phyloP scores from a whole-genome alignment of 1,284 basidiomycete genomes.

The Cryptococcus wingfieldii region DNA sequence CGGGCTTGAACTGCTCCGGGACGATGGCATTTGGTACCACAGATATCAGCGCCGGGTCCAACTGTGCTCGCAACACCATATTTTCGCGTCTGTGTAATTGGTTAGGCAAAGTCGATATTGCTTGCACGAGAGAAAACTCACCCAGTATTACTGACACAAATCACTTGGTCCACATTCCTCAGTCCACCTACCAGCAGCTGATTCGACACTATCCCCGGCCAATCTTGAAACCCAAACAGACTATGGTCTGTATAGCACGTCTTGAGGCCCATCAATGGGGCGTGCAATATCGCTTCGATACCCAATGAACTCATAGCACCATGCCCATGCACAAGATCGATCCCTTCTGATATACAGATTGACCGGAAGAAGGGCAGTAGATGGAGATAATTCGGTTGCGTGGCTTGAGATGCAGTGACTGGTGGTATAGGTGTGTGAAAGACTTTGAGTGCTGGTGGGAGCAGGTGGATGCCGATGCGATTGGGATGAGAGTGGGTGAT shows the following conservation, averaged over 20 bases:
- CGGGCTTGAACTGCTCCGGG: slow-evolving; percentile 76
- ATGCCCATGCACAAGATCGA: slow-evolving; percentile 87
- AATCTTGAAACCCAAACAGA: slow-evolving; percentile 92
- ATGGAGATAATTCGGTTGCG: slow-evolving; percentile 89
- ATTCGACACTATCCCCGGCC: slow-evolving; percentile 93
- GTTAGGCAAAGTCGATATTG: slow-evolving; percentile 6
- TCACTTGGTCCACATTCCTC: slow-evolving; percentile 85
- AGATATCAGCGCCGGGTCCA: slow-evolving; percentile 68
- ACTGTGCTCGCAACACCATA: slow-evolving; percentile 78
- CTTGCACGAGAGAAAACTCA: slow-evolving; percentile 47
- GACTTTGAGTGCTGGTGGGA: slow-evolving; percentile 79
- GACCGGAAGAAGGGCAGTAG: slow-evolving; percentile 85
- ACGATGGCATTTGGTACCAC: slow-evolving; percentile 96
- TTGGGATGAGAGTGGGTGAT: slow-evolving; percentile 90
- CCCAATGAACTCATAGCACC: slow-evolving; percentile 84
- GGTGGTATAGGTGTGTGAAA: slow-evolving; percentile 89
- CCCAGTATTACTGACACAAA: slow-evolving; percentile 98
- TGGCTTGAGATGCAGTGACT: slow-evolving; percentile 76
- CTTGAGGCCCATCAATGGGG: slow-evolving; percentile 65
- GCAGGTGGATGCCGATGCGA: slow-evolving; percentile 82
- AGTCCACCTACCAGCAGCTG: slow-evolving; percentile 84
- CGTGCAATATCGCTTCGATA: slow-evolving; percentile 87
- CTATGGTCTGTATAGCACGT: slow-evolving; percentile 97
- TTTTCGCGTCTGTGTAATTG: slow-evolving; percentile 71
- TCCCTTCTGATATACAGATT: slow-evolving; percentile 80